Evolutionary conservation across 73 alveolate genomes (phyloP).

Genomic region (Strombidium stylifer): DNA sequence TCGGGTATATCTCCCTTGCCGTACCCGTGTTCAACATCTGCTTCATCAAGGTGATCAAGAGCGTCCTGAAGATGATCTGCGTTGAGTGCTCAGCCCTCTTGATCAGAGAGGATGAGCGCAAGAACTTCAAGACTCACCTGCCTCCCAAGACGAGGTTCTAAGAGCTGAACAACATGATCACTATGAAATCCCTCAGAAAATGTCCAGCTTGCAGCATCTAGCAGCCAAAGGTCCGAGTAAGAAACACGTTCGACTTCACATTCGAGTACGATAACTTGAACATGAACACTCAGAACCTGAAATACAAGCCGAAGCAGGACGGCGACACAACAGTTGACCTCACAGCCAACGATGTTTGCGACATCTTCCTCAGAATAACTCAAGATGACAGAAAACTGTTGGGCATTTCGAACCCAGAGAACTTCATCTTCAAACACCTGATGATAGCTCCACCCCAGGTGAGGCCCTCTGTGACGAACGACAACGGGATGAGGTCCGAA

Average conservation of each 20-base stretch:
- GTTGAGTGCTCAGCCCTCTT: conserved; percentile 72
- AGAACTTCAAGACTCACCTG: conserved; percentile 52
- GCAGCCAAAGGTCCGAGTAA: conserved; percentile 74
- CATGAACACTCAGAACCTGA: background rate
- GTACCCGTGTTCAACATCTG: conserved; percentile 89
- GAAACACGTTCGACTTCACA: conserved; percentile 45
- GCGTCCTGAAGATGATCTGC: conserved; percentile 84
- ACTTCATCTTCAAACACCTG: conserved; percentile 81
- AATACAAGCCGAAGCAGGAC: conserved; percentile 9
- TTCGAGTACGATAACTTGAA: conserved; percentile 30
- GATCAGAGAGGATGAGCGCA: conserved; percentile 51
- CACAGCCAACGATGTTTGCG: conserved; percentile 77
- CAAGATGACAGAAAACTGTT: conserved; percentile 64
- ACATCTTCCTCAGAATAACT: conserved; percentile 55
- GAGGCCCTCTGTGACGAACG: conserved; percentile 88
- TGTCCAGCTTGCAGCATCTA: conserved; percentile 79
- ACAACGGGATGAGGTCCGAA: conserved; percentile 72
- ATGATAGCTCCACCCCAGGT: conserved; percentile 96
- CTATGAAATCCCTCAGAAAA: conserved; percentile 45
- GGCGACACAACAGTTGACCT: conserved; percentile 17
- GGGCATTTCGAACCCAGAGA: conserved; percentile 77
- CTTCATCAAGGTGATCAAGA: conserved; percentile 67
- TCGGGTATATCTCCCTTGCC: conserved; percentile 86
- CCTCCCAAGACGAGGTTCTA: conserved; percentile 72
- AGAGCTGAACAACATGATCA: conserved; percentile 9